Percentiles rank a stretch among this genome's conserved stretches.
Evolutionary conservation across 176 grass and related monocot species (phyloP).

Genomic region (Avena atlantica): DNA sequence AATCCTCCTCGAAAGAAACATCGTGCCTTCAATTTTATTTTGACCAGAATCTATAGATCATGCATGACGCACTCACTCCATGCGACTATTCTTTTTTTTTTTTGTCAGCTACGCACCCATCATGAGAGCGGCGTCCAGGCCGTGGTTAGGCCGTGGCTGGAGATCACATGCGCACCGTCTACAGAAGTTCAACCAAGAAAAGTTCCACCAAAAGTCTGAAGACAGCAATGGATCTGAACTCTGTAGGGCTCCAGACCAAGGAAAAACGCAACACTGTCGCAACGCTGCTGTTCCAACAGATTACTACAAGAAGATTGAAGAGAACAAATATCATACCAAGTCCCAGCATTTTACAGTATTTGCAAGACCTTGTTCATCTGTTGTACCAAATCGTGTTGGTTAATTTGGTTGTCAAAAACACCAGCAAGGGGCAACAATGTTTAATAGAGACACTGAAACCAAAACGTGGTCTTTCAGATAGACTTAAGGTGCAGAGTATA

Average conservation of each 20-base stretch:
- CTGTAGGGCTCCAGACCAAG: neutral
- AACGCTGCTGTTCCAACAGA: neutral
- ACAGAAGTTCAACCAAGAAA: no score
- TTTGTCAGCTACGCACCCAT: no score
- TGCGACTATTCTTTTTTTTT: no score
- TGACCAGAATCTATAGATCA: no score
- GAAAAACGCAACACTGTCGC: neutral
- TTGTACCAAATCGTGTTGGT: neutral
- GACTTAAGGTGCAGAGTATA: neutral
- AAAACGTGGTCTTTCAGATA: neutral
- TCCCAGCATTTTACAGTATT: neutral
- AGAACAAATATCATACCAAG: neutral
- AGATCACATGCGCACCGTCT: no score
- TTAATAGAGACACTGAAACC: neutral
- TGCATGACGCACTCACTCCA: no score
- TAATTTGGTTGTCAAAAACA: neutral
- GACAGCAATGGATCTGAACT: no score
- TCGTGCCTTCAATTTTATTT: no score
- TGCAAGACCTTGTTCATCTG: conserved; percentile 4
- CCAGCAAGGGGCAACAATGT: neutral
- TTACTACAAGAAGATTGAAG: neutral
- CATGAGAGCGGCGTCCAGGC: no score
- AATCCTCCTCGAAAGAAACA: no score
- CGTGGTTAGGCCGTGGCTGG: no score
- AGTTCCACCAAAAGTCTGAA: neutral